Evolutionary conservation across 2,329 filamentous ascomycete genomes (phyloP).

Genomic region (Decorospora gaudefroyi): DNA sequence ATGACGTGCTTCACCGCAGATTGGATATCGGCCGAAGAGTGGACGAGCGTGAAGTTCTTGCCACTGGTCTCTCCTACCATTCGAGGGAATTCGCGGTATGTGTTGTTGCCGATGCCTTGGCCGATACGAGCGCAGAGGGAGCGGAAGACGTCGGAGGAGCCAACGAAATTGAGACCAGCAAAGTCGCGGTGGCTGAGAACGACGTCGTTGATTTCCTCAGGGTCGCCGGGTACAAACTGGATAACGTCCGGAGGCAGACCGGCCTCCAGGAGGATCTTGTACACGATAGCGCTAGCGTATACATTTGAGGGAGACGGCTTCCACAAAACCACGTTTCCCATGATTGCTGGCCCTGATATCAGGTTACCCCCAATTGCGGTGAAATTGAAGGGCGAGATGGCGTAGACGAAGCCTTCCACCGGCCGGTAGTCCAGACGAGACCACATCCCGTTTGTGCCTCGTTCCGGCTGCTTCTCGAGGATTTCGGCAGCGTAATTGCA

Average conservation of each 20-base stretch:
- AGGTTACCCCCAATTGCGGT: conserved; percentile 91
- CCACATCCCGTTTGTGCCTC: conserved; percentile 82
- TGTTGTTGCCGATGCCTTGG: conserved; percentile 74
- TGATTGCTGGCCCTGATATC: conserved; percentile 75
- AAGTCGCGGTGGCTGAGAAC: conserved; percentile 78
- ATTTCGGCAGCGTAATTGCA: conserved; percentile 90
- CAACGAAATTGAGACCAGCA: conserved; percentile 89
- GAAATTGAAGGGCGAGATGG: conserved; percentile 93
- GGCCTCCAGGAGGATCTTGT: conserved; percentile 88
- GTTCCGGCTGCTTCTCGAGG: conserved; percentile 80
- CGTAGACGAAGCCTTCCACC: conserved; percentile 92
- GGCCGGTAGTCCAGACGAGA: conserved; percentile 83
- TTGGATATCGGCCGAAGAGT: conserved; percentile 72
- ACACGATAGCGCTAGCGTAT: conserved; percentile 82
- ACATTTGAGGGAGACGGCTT: conserved; percentile 88
- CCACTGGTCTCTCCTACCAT: conserved; percentile 88
- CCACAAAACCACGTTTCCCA: conserved; percentile 94
- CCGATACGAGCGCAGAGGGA: conserved; percentile 84
- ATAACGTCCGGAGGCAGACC: conserved; percentile 86
- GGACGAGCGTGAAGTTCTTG: conserved; percentile 88
- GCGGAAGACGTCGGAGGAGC: conserved; percentile 87
- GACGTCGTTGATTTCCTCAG: conserved; percentile 76
- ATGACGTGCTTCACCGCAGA: conserved; percentile 81
- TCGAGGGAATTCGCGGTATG: conserved; percentile 80
- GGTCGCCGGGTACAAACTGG: conserved; percentile 87